These are phyloP conservation scores for Pyrenophora seminiperda DNA, from an alignment of 2,329 filamentous ascomycete species.

Conservation along the genomic window DNA sequence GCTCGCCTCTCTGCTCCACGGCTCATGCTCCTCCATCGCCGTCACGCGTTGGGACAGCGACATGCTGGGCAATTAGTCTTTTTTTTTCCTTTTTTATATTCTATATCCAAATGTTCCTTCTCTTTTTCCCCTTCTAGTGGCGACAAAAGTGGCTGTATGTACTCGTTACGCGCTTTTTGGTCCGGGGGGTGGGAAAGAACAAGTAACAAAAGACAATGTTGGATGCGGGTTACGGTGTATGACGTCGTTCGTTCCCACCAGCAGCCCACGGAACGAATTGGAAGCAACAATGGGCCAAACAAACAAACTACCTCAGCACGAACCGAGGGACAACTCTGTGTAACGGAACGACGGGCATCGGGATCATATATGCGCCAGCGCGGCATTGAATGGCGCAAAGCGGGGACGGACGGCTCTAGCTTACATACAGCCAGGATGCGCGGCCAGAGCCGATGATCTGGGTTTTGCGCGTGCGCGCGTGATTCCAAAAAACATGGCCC, in stretches of 20 bases:
- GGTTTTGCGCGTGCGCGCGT: slow-evolving; percentile 20
- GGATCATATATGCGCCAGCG: slow-evolving; percentile 23
- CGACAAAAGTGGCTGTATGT: too few relatives aligned
- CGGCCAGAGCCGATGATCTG: slow-evolving; percentile 20
- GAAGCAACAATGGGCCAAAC: slow-evolving; percentile 9
- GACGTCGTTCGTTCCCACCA: slow-evolving; percentile 19
- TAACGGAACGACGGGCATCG: slow-evolving; percentile 5
- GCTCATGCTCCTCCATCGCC: slow-evolving; percentile 49
- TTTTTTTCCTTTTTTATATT: background rate
- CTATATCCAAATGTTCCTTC: background rate
- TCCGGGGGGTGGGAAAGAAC: slow-evolving; percentile 4
- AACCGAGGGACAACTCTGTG: background rate
- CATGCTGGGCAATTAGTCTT: slow-evolving; percentile 32
- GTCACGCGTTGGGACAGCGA: slow-evolving; percentile 49
- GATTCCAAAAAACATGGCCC: slow-evolving; percentile 16
- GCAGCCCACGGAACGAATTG: background rate
- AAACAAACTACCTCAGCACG: slow-evolving; percentile 3
- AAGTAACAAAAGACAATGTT: background rate
- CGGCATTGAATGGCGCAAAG: slow-evolving; percentile 16
- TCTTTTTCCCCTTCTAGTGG: background rate
- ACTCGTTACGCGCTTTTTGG: background rate
- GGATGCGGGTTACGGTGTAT: too few relatives aligned
- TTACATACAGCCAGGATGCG: slow-evolving; percentile 17
- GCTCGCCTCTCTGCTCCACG: slow-evolving; percentile 47
- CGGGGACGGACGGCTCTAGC: slow-evolving; percentile 22